Conservation (phyloP, 306 rosid genomes). For the Cicer cuneatum region DNA sequence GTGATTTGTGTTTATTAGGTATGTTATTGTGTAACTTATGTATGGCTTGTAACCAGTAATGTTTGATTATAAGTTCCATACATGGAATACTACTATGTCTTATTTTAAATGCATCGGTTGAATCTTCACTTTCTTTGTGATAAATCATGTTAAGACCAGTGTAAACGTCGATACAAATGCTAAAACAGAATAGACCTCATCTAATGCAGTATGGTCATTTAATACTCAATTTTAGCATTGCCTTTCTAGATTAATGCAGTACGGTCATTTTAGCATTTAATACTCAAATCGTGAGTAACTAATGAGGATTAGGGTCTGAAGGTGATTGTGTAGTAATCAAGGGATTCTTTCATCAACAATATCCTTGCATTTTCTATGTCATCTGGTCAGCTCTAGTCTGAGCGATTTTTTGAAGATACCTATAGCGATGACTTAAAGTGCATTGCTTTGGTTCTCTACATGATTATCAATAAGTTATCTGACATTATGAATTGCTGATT, state of each 20-base stretch:
- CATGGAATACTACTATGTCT: background rate
- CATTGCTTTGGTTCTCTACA: conserved; percentile 7
- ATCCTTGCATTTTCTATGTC: no score
- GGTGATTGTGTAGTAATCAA: conserved; percentile 7
- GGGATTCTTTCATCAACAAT: no score
- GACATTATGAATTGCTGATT: conserved; percentile 17
- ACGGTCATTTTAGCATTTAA: no score
- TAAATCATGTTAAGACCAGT: background rate
- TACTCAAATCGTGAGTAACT: no score
- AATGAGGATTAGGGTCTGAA: background rate
- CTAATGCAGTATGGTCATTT: background rate
- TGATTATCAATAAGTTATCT: conserved; percentile 8
- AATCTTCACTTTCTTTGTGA: background rate
- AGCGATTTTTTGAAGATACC: no score
- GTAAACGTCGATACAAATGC: background rate
- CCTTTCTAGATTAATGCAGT: background rate
- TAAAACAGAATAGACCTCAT: background rate
- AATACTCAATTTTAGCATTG: background rate
- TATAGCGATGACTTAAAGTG: background rate
- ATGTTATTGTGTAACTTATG: conserved; percentile 7
- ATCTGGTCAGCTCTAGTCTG: no score
- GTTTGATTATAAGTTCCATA: background rate
- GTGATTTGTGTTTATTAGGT: background rate
- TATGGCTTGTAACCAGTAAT: background rate
- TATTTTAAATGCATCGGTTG: background rate